Evolutionary conservation across 23 red algal species (phyloP).

Genomic region (Gracilaria gracilis): DNA sequence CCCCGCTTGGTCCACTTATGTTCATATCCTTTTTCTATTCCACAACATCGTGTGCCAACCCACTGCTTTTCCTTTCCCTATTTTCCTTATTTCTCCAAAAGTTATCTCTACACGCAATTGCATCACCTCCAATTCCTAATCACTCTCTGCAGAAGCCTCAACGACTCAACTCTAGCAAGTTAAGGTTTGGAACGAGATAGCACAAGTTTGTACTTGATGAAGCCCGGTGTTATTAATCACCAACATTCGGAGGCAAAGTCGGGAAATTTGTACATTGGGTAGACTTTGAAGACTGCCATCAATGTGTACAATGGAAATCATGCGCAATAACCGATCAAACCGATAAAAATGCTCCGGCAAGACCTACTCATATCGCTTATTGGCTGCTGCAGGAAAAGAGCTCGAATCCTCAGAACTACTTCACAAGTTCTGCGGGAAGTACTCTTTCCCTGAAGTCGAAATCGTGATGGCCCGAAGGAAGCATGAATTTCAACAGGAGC

Average conservation of each 20-base stretch:
- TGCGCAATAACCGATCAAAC: neutral
- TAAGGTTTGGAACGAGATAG: neutral
- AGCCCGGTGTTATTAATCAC: no score
- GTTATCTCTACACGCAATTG: no score
- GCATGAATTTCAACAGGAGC: slow-evolving; percentile 2
- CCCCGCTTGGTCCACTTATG: no score
- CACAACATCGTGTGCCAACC: no score
- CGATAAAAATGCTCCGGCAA: neutral
- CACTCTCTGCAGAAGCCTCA: neutral
- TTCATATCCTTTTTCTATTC: no score
- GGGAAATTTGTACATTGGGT: slow-evolving; percentile 1
- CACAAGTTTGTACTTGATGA: neutral
- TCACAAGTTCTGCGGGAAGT: neutral
- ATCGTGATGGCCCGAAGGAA: neutral
- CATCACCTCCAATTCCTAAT: no score
- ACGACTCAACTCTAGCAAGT: no score
- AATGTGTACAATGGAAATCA: neutral
- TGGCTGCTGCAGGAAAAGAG: neutral
- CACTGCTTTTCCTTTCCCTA: no score
- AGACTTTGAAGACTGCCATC: neutral
- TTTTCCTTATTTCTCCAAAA: no score
- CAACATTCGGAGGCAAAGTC: neutral
- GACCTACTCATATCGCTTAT: neutral
- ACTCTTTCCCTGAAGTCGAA: neutral
- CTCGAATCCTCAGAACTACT: neutral